Base-by-base conservation (phyloP, 768 basidiomycete species). In the Tubosaeta sp. region DNA sequence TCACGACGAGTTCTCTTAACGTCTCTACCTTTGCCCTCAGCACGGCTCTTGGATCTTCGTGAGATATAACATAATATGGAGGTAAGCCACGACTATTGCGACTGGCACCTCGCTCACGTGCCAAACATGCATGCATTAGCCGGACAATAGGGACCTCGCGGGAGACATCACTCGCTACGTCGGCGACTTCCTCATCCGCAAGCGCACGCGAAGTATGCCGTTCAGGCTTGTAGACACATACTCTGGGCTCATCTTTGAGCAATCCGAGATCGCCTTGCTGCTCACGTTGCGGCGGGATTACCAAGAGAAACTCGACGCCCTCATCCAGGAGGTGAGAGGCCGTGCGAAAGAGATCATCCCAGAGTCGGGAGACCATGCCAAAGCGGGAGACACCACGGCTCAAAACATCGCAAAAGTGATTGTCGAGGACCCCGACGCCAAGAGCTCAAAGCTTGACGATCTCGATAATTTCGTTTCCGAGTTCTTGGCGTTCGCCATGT, bases 401-500 rank as follows among this genome's bases (percentile, higher is more conserved):
- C n/a, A n/a, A n/a, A n/a, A n/a, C n/a, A n/a, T n/a, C n/a, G n/a
- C n/a, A n/a, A n/a, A n/a, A n/a, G n/a, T n/a, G n/a, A n/a, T n/a
- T n/a, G n/a, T n/a, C n/a, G n/a, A n/a, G n/a, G 55, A 61, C 12
- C 37, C 22, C 13, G 37, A 31, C 4, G 31, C 46, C 44, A n/a
- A 34, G 10, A 46, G 29, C 6, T 45, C 53, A 3, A 33, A 52
- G n/a, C 43, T 56, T 16, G 5, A 10, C 5, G 43, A 45, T 25
- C 53, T 65, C 7, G 6, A 47, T 1, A 10, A 14, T 10, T 59
- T 66, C 37, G 50, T 65, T 32, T 38, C 50, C 25, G 52, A 54
- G 43, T 67, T 55, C 43, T 49, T 66, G 29, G 63, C 55, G 9
- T 66, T 53, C 34, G 65, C 56, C 27, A 66, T 65, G 65, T 60